Percentiles rank a stretch among this genome's conserved stretches.
Evolutionary conservation across 202 grass and related monocot species (phyloP).

Genomic region (Tripidium arundinaceum): DNA sequence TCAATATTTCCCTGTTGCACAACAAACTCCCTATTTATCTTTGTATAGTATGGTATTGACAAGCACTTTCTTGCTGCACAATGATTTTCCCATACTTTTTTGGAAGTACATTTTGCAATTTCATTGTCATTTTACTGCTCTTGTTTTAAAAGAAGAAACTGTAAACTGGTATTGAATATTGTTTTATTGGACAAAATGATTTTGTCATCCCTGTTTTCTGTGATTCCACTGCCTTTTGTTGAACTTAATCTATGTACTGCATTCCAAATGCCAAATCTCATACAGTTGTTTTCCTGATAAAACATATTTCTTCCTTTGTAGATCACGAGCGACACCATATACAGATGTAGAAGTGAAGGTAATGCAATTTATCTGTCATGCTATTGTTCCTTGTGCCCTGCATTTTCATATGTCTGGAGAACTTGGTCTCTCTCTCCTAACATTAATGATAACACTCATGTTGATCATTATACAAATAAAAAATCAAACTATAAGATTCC

Average conservation of each 20-base stretch:
- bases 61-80: neutral
- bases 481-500: conserved; percentile 7
- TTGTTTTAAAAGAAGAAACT: conserved; percentile 7
- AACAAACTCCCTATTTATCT: neutral
- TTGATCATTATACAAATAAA: neutral
- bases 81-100: neutral
- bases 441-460: neutral
- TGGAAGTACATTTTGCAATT: neutral
- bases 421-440: neutral
- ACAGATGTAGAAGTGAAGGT: conserved; percentile 97
- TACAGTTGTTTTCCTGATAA: conserved; percentile 18
- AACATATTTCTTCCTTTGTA: conserved; percentile 27
- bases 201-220: neutral
- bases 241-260: neutral
- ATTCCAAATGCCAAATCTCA: neutral
- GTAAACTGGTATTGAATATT: neutral
- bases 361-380: conserved; percentile 15
- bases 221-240: neutral
- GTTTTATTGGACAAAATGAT: conserved; percentile 2
- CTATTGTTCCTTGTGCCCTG: neutral
- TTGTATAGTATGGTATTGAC: neutral
- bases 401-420: conserved; percentile 7
- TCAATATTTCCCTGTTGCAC: neutral
- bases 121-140: neutral
- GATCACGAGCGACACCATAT: conserved; percentile 70